Conservation (phyloP, 495 filamentous ascomycete genomes). For the Hyaloscypha bicolor region DNA sequence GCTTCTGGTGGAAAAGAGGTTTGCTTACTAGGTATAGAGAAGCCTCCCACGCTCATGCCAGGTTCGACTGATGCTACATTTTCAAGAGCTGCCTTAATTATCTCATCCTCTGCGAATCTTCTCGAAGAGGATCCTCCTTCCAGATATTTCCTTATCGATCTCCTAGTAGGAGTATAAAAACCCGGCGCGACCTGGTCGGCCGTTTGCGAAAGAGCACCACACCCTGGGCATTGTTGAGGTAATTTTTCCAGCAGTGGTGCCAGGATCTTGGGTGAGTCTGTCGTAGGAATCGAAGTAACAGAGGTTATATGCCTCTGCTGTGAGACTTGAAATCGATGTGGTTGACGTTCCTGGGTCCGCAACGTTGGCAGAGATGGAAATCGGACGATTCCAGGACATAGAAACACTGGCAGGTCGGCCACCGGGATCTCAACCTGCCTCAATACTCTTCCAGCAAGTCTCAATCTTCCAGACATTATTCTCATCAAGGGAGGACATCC, state of each 20-base stretch:
- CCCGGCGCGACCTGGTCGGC: constrained; percentile 70
- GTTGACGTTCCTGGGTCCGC: neutral
- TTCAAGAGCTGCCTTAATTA: constrained; percentile 38
- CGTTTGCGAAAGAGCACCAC: constrained; percentile 82
- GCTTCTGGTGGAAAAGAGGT: constrained; percentile 1
- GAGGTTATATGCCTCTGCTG: neutral
- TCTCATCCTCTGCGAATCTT: constrained; percentile 29
- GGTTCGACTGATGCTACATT: constrained; percentile 18
- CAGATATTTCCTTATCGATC: constrained; percentile 49
- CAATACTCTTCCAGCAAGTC: constrained; percentile 14
- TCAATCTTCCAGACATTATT: constrained; percentile 25
- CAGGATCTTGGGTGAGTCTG: neutral
- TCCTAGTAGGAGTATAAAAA: constrained; percentile 67
- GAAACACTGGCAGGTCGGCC: constrained; percentile 27
- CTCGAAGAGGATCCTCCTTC: constrained; percentile 28
- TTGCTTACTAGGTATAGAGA: constrained; percentile 14
- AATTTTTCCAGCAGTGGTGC: constrained; percentile 36
- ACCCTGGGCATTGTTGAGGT: constrained; percentile 77
- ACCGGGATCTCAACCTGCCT: constrained; percentile 15
- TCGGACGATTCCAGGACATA: constrained; percentile 28
- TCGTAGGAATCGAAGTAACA: neutral
- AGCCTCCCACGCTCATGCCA: constrained; percentile 11
- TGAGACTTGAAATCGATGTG: constrained; percentile 4
- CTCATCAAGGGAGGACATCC: neutral
- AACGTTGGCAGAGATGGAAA: neutral